Evolutionary conservation across 2,329 filamentous ascomycete species (phyloP).

Genomic region (Trichoderma harzianum): DNA sequence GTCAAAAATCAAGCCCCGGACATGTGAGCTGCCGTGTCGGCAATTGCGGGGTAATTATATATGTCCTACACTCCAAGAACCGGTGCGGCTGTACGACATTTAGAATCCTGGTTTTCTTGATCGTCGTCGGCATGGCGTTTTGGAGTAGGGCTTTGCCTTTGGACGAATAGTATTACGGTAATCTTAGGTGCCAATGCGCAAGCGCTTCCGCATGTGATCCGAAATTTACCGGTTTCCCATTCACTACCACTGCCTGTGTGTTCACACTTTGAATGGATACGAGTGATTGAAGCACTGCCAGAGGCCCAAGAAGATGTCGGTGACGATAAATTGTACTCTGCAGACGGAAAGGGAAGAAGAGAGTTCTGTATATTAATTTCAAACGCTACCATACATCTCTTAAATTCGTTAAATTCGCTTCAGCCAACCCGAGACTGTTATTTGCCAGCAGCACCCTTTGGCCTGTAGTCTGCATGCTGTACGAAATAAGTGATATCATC

Average conservation of each 20-base stretch:
- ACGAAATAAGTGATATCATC: slow-evolving; percentile 7
- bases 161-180: neutral
- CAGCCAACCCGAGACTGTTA: slow-evolving; percentile 1
- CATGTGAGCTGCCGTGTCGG: neutral
- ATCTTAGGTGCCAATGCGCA: neutral
- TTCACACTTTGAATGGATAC: neutral
- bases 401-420: neutral
- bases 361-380: slow-evolving; percentile 8
- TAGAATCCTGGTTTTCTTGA: neutral
- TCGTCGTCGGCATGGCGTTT: neutral
- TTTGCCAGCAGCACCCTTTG: slow-evolving; percentile 6
- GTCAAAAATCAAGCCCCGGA: neutral
- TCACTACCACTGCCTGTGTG: neutral
- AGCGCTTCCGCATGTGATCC: neutral
- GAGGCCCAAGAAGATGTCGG: neutral
- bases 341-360: neutral
- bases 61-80: neutral
- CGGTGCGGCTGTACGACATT: neutral
- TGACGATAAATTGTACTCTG: neutral
- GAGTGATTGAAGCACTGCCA: neutral
- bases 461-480: neutral
- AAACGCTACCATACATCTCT: slow-evolving; percentile 3
- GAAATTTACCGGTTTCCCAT: neutral
- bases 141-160: neutral
- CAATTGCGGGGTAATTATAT: slow-evolving; percentile 6